These are phyloP conservation scores for Bipolaris gigantea DNA, from an alignment of 2,329 filamentous ascomycete species.

Conservation along the genomic window DNA sequence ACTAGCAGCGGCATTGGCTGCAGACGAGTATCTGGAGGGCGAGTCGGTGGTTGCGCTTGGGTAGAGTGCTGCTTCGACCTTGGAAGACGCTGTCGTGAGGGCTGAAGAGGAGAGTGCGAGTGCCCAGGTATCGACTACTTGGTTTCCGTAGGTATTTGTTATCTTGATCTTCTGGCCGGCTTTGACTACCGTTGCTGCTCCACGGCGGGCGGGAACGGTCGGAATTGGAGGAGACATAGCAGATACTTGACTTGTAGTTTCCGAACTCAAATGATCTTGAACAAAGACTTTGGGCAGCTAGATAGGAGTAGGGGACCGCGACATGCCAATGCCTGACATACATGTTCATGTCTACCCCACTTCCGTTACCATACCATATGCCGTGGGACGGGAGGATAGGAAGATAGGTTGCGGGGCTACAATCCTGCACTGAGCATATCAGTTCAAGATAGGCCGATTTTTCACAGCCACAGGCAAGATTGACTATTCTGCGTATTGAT, in stretches of 20 bases:
- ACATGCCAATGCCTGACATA: neutral
- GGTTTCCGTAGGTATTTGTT: slow-evolving; percentile 53
- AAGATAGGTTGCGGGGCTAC: slow-evolving; percentile 4
- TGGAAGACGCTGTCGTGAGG: slow-evolving; percentile 25
- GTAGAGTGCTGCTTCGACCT: slow-evolving; percentile 32
- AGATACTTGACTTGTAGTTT: neutral
- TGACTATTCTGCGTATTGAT: neutral
- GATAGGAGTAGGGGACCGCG: neutral
- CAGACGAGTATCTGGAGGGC: slow-evolving; percentile 23
- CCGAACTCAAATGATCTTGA: neutral
- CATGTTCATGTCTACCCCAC: slow-evolving; percentile 13
- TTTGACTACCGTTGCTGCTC: slow-evolving; percentile 46
- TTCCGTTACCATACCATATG: slow-evolving; percentile 10
- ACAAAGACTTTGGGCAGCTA: neutral
- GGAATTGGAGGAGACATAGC: slow-evolving; percentile 24
- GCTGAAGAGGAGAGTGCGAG: slow-evolving; percentile 42
- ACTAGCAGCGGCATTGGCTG: slow-evolving; percentile 31
- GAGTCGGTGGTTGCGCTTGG: slow-evolving; percentile 32
- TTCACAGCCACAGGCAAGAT: slow-evolving; percentile 3
- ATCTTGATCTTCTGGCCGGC: slow-evolving; percentile 49
- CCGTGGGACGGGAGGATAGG: slow-evolving; percentile 19
- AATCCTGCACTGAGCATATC: neutral
- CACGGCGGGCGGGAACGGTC: slow-evolving; percentile 50
- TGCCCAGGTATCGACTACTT: slow-evolving; percentile 56
- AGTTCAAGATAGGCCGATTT: slow-evolving; percentile 8